Evolutionary conservation across 1,284 basidiomycete genomes (phyloP).

Genomic region (Boletus semigastroideus): DNA sequence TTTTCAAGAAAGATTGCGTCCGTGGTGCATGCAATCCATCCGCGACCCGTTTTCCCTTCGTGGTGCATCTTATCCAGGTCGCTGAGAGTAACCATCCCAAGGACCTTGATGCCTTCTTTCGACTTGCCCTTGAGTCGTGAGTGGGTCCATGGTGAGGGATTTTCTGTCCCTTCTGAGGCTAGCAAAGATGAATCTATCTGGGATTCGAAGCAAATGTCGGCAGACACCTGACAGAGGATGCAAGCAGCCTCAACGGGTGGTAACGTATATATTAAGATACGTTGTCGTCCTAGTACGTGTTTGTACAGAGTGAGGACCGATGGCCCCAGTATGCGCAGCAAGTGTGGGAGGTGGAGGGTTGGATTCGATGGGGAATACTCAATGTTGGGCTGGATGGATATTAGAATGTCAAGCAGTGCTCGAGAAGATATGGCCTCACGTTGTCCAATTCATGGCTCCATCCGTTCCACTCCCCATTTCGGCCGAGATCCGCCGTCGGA

Average conservation of each 20-base stretch:
- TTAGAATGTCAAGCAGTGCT: conserved; percentile 4
- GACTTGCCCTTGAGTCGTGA: conserved; percentile 44
- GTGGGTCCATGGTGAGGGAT: conserved; percentile 22
- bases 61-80: conserved; percentile 61
- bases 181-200: conserved; percentile 38
- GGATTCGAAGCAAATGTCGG: conserved; percentile 66
- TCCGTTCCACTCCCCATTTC: conserved; percentile 58
- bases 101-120: conserved; percentile 57
- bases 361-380: conserved; percentile 44
- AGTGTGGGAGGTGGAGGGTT: conserved; percentile 38
- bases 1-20: conserved; percentile 80
- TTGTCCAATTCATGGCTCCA: conserved; percentile 65
- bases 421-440: conserved; percentile 32
- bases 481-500: conserved; percentile 45
- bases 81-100: conserved; percentile 74
- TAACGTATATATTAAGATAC: conserved; percentile 72
- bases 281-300: conserved; percentile 65
- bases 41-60: conserved; percentile 56
- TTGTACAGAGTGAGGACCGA: conserved; percentile 76
- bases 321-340: conserved; percentile 69
- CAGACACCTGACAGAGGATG: conserved; percentile 70
- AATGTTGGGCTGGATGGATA: conserved; percentile 33
- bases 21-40: conserved; percentile 83
- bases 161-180: conserved; percentile 21
- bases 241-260: conserved; percentile 78